Evolutionary conservation across 2,329 filamentous ascomycete species (phyloP).

Genomic region (Penicillium digitatum): DNA sequence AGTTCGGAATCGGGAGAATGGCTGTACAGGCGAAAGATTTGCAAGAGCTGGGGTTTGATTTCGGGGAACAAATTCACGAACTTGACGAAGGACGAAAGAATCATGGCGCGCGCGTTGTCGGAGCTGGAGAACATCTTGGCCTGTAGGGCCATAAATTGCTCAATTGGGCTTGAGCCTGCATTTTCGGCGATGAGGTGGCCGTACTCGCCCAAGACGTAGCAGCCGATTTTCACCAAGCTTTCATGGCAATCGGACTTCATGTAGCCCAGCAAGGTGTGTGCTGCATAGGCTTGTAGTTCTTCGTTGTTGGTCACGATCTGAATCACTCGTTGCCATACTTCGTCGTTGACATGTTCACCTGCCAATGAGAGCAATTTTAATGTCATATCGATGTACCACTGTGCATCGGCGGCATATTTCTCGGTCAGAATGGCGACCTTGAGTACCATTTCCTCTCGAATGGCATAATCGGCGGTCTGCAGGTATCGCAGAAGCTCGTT

Average conservation of each 20-base stretch:
- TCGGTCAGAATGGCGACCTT: conserved; percentile 98
- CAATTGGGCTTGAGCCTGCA: conserved; percentile 87
- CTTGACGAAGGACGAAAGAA: conserved; percentile 93
- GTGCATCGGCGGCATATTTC: conserved; percentile 95
- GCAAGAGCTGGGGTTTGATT: conserved; percentile 90
- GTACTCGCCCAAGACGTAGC: conserved; percentile 93
- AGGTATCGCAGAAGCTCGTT: conserved; percentile 90
- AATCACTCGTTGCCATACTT: conserved; percentile 98
- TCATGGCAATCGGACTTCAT: conserved; percentile 93
- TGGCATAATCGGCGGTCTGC: conserved; percentile 94
- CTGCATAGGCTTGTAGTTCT: conserved; percentile 92
- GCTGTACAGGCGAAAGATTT: conserved; percentile 87
- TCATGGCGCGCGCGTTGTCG: conserved; percentile 84
- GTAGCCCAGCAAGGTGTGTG: conserved; percentile 87
- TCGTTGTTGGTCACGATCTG: conserved; percentile 99
- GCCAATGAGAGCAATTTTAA: conserved; percentile 92
- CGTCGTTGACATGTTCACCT: conserved; percentile 96
- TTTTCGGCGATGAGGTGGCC: conserved; percentile 94
- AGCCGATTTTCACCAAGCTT: conserved; percentile 95
- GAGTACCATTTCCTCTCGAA: conserved; percentile 97
- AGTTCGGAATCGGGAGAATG: conserved; percentile 93
- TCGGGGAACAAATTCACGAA: conserved; percentile 98
- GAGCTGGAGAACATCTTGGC: conserved; percentile 85
- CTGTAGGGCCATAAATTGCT: conserved; percentile 91
- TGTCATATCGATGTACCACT: conserved; percentile 99